phyloP scores from a whole-genome alignment of 164 flowering plant genomes.

The Kalanchoe fedtschenkoi region DNA sequence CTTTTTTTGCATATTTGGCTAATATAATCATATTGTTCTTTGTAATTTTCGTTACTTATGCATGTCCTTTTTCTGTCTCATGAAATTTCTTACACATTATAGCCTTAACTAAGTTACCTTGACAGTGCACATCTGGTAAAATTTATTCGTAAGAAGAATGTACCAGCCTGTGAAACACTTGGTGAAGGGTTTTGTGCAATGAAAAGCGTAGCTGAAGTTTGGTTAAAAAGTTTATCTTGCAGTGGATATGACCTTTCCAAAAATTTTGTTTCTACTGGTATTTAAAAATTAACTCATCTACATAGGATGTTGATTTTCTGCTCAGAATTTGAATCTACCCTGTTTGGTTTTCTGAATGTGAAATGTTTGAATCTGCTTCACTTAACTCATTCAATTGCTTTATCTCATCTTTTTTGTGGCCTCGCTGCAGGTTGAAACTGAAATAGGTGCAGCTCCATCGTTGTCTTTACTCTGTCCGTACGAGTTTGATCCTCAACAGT shows the following conservation, averaged over 20 bases:
- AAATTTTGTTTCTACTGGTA: not conserved
- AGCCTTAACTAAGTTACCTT: not conserved
- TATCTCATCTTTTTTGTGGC: conserved; percentile 5
- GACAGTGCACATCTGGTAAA: not conserved
- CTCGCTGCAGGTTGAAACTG: conserved; percentile 64
- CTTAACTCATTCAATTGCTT: not conserved
- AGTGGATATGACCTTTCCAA: not conserved
- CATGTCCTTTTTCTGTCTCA: not conserved
- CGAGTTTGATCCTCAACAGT: conserved; percentile 38
- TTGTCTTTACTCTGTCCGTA: conserved; percentile 76
- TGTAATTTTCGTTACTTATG: not conserved
- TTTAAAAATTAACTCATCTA: no score
- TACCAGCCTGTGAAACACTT: not conserved
- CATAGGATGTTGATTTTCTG: not conserved
- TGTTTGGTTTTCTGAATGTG: not conserved
- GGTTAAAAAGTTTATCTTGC: not conserved
- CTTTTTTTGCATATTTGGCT: not conserved
- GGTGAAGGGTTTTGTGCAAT: not conserved
- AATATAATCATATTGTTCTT: not conserved
- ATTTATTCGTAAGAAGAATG: no score
- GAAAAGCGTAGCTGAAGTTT: no score
- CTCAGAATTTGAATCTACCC: not conserved
- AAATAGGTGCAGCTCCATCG: conserved; percentile 66
- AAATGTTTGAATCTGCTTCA: not conserved
- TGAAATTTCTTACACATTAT: not conserved